These are phyloP conservation scores for Corylus americana DNA, from an alignment of 306 rosid species.

Conservation along the genomic window DNA sequence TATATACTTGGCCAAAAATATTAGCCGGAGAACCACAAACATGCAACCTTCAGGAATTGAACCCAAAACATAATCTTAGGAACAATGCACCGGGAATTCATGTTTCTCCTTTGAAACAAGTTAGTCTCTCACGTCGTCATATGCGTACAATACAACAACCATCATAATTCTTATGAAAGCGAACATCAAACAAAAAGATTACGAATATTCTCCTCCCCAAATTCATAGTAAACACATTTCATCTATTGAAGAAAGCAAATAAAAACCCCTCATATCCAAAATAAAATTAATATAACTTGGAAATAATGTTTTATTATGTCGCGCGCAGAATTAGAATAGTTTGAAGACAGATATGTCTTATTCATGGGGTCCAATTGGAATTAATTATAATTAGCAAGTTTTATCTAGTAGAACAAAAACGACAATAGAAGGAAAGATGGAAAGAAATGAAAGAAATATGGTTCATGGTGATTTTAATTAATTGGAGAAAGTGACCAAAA, in stretches of 20 bases:
- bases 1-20: too few species aligned
- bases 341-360: neutral
- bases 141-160: too few species aligned
- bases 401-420: neutral
- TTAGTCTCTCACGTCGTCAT: too few species aligned
- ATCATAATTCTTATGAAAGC: too few species aligned
- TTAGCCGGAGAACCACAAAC: too few species aligned
- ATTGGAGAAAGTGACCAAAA: conserved; percentile 20
- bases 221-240: too few species aligned
- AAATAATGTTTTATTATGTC: neutral
- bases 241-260: neutral
- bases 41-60: too few species aligned
- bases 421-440: neutral
- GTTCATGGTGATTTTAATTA: conserved; percentile 2
- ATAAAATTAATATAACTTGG: neutral
- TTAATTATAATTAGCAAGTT: neutral
- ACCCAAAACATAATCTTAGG: too few species aligned
- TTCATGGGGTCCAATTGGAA: neutral
- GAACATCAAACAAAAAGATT: too few species aligned
- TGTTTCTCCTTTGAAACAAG: too few species aligned
- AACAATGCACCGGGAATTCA: too few species aligned
- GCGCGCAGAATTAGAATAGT: neutral
- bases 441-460: neutral
- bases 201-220: too few species aligned
- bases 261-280: neutral